Base-by-base conservation (phyloP, 257 asterid genomes). In the Fraxinus cuspidata region DNA sequence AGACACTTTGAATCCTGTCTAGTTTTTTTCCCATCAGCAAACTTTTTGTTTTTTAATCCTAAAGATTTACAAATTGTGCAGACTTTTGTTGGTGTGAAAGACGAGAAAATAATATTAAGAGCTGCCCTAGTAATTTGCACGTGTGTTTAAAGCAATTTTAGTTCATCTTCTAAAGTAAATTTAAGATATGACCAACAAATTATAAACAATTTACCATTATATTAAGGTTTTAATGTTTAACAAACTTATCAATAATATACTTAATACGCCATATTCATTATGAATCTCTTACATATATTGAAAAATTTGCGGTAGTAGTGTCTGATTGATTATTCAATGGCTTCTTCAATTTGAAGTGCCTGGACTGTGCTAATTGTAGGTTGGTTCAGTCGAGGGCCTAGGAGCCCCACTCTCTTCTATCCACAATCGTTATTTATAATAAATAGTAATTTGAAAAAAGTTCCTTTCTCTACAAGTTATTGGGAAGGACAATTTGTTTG, bases 401-500 rank as follows among this genome's bases (percentile, higher is more conserved):
- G 40, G 40, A 37, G 40, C 40, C 10, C 9, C 40, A 7, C 40
- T 37, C 40, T 37, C 40, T 37, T 37, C 8, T 37, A 56, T 56
- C 66, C 10, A 56, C 66, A 12, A 56, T 12, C 1, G 28, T 56
- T 5, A 56, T 35, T 5, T 53, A 13, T 38, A 27, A 56, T 9
- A 49, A 42, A 13, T 32, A 19, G 23, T 37, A 53, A 53, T 58
- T 63, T 72, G 35, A 19, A 64, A 28, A 28, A 66, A 38, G 58
- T 42, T 76, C 11, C 3, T 11, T 18, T 70, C 70, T 7, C 12
- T 71, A 28, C 64, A 71, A 65, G 72, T 38, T 74, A 44, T 78
- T 71, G 8, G 53, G 70, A n/a, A 71, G 74, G 66, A 58, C 66
- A 21, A 58, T n/a, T 58, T 40, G 27, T 71, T n/a, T 49, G 51